Percentiles rank a stretch among this genome's conserved stretches.
Evolutionary conservation across 1,139 yeast species (phyloP).

Genomic region (Taphrina populina): DNA sequence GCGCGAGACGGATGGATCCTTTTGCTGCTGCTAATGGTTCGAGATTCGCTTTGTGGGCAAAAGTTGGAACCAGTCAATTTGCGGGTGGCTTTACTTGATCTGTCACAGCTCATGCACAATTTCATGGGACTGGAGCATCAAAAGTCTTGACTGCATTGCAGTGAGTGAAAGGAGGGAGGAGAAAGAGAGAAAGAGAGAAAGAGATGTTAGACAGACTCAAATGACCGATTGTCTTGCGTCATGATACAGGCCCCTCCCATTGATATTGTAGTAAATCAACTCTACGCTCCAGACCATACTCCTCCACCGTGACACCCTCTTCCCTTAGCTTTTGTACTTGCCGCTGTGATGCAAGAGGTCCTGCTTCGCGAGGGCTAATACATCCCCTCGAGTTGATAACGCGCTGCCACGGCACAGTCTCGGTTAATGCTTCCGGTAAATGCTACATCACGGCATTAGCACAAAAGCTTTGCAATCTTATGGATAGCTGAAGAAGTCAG

Average conservation of each 20-base stretch:
- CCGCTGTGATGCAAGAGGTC: slow-evolving; percentile 21
- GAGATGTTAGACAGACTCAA: background rate
- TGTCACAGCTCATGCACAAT: too few relatives aligned
- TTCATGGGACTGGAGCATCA: too few relatives aligned
- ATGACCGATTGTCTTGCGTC: background rate
- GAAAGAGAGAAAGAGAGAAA: background rate
- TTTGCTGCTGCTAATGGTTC: too few relatives aligned
- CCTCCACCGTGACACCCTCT: slow-evolving; percentile 30
- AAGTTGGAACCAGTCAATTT: too few relatives aligned
- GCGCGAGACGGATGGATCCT: too few relatives aligned
- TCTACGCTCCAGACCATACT: slow-evolving; percentile 25
- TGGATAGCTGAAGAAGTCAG: background rate
- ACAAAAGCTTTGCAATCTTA: too few relatives aligned
- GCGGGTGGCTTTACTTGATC: too few relatives aligned
- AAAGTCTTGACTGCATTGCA: background rate
- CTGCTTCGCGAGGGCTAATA: slow-evolving; percentile 31
- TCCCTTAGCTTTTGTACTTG: slow-evolving; percentile 11
- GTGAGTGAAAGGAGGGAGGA: too few relatives aligned
- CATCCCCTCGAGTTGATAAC: slow-evolving; percentile 19
- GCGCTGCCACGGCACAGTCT: slow-evolving; percentile 27
- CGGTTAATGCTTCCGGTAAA: slow-evolving; percentile 5
- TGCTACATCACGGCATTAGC: slow-evolving; percentile 2
- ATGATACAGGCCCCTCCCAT: slow-evolving; percentile 12
- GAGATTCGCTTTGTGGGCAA: too few relatives aligned
- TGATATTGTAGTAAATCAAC: slow-evolving; percentile 27